Conservation (phyloP, 176 grass and related monocot genomes). For the Cymbopogon citratus region DNA sequence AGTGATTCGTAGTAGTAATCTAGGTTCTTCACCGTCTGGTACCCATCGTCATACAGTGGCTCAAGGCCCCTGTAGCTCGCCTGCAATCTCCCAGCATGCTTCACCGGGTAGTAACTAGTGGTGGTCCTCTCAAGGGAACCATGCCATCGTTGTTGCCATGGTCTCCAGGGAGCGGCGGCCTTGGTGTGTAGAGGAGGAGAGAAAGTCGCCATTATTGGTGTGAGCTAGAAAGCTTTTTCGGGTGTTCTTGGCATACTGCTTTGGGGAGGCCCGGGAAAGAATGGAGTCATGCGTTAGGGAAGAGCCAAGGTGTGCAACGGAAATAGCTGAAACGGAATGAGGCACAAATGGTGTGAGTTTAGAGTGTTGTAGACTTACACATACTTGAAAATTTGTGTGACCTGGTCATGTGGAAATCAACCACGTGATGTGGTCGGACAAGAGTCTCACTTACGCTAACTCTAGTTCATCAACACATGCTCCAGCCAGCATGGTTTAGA, state of each 20-base stretch:
- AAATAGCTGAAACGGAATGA: slow-evolving; percentile 31
- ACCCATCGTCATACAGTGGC: slow-evolving; percentile 57
- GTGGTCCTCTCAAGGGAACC: neutral
- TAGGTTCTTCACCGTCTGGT: slow-evolving; percentile 29
- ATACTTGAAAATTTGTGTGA: neutral
- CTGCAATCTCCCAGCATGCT: slow-evolving; percentile 22
- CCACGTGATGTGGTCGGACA: neutral
- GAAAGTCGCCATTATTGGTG: slow-evolving; percentile 49
- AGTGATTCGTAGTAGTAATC: slow-evolving; percentile 41
- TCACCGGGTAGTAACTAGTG: neutral
- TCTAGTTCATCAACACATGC: too few species aligned
- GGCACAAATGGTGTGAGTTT: slow-evolving; percentile 48
- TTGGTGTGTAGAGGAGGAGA: slow-evolving; percentile 6
- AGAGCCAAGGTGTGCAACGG: slow-evolving; percentile 18
- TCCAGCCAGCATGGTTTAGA: too few species aligned
- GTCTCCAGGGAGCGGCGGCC: neutral
- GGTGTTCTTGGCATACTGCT: neutral
- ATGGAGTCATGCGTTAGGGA: slow-evolving; percentile 19
- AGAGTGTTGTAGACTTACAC: neutral
- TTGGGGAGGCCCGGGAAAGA: neutral
- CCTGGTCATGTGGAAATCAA: neutral
- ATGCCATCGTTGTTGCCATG: neutral
- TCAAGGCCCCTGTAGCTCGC: slow-evolving; percentile 55
- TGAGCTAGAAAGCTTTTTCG: slow-evolving; percentile 19
- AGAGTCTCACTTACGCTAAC: neutral